A percentile compares a stretch with the other conserved stretches of the same genome.
Evolutionary conservation across 257 asterid genomes (phyloP).

Genomic region (Gentiana dahurica): DNA sequence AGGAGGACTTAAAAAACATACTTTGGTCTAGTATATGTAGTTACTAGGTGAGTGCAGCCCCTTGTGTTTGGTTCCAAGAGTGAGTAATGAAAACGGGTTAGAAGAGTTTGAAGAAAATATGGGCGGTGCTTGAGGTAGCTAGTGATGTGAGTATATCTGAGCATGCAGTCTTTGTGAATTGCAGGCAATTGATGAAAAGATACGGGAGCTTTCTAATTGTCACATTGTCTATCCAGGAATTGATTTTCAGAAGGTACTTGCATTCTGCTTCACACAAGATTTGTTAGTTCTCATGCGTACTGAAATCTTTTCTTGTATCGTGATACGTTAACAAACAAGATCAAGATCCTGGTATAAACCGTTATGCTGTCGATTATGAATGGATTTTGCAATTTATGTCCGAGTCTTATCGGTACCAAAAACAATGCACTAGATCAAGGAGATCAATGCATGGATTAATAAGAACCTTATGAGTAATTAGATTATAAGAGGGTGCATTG

Average conservation of each 20-base stretch:
- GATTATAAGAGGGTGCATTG: neutral
- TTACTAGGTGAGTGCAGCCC: neutral
- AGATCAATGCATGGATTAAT: no score
- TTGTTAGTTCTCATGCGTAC: conserved; percentile 3
- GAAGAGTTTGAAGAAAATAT: neutral
- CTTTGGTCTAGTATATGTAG: neutral
- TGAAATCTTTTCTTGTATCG: neutral
- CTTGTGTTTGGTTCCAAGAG: neutral
- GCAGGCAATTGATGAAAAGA: conserved; percentile 97
- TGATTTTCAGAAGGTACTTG: conserved; percentile 89
- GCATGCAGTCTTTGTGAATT: conserved; percentile 10
- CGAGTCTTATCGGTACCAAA: no score
- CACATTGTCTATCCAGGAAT: conserved; percentile 88
- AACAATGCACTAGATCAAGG: no score
- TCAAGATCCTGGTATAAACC: neutral
- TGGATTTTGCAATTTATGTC: no score
- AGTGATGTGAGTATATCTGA: neutral
- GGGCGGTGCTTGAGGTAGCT: neutral
- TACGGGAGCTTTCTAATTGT: conserved; percentile 91
- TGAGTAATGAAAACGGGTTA: neutral
- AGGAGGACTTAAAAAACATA: neutral
- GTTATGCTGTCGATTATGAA: no score
- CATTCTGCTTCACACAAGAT: conserved; percentile 11
- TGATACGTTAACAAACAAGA: neutral
- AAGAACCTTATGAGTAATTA: no score